These are phyloP conservation scores for Xylaria sp. DNA, from an alignment of 2,329 filamentous ascomycete genomes.

Conservation along the genomic window DNA sequence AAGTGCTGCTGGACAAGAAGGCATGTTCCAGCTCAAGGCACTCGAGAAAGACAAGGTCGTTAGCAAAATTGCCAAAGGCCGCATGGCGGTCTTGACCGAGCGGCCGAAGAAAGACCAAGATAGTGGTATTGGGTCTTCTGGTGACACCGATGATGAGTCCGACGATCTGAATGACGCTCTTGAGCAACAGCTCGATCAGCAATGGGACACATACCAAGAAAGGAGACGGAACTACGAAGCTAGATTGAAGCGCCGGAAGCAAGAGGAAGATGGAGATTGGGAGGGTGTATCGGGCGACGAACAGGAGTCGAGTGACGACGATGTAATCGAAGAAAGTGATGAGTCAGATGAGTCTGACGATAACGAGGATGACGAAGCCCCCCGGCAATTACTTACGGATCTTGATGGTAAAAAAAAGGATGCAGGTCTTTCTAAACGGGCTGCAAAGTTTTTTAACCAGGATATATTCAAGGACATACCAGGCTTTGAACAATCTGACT, in stretches of 20 bases:
- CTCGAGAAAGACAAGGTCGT: constrained; percentile 80
- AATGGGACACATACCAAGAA: constrained; percentile 82
- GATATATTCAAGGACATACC: constrained; percentile 91
- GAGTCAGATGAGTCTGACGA: constrained; percentile 70
- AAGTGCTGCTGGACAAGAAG: constrained; percentile 80
- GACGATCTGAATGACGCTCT: constrained; percentile 85
- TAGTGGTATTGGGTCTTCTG: constrained; percentile 65
- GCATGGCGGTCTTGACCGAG: constrained; percentile 76
- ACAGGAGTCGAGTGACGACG: constrained; percentile 68
- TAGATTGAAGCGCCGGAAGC: constrained; percentile 87
- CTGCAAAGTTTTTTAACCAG: constrained; percentile 90
- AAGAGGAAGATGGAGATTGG: constrained; percentile 89
- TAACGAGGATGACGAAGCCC: constrained; percentile 64
- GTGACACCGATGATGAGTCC: constrained; percentile 69
- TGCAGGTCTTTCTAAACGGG: constrained; percentile 79
- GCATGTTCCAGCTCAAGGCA: constrained; percentile 87
- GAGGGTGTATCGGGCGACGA: constrained; percentile 82
- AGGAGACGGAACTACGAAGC: constrained; percentile 85
- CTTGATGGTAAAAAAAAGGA: constrained; percentile 65
- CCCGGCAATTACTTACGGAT: constrained; percentile 68
- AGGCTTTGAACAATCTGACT: constrained; percentile 67
- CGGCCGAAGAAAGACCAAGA: constrained; percentile 69
- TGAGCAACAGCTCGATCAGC: constrained; percentile 83
- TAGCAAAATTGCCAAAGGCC: constrained; percentile 77
- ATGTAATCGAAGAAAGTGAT: constrained; percentile 67